Evolutionary conservation across 768 basidiomycete species (phyloP).

Genomic region (Collybia sp.): DNA sequence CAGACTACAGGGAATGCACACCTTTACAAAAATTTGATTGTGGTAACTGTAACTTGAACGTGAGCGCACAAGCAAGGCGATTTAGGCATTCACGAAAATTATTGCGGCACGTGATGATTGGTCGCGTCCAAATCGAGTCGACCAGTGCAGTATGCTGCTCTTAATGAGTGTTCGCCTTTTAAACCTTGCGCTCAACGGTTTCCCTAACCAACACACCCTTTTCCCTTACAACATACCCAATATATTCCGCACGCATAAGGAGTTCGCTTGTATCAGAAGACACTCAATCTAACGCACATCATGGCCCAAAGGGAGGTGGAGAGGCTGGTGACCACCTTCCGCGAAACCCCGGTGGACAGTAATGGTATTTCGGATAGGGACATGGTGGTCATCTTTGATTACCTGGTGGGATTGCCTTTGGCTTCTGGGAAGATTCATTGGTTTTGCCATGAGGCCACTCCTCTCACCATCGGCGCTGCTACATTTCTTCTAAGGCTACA

Average conservation of each 20-base stretch:
- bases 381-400: conserved; percentile 44
- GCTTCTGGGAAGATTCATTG: conserved; percentile 56
- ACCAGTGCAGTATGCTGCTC: too few relatives aligned
- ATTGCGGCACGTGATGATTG: not conserved
- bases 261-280: too few relatives aligned
- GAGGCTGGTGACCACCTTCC: conserved; percentile 47
- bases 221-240: too few relatives aligned
- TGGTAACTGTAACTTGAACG: too few relatives aligned
- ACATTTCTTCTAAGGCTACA: conserved; percentile 80
- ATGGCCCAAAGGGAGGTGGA: conserved; percentile 29
- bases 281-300: not conserved
- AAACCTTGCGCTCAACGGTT: too few relatives aligned
- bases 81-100: too few relatives aligned
- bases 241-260: too few relatives aligned
- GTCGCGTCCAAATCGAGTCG: not conserved
- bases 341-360: conserved; percentile 53
- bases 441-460: conserved; percentile 68
- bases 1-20: not conserved
- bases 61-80: too few relatives aligned
- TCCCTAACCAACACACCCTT: too few relatives aligned
- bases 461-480: conserved; percentile 59
- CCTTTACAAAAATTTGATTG: not conserved
- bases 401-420: conserved; percentile 45
- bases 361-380: conserved; percentile 40
- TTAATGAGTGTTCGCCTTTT: too few relatives aligned